Base-by-base conservation (phyloP, 805 yeast genomes). In the Pichia exigua region DNA sequence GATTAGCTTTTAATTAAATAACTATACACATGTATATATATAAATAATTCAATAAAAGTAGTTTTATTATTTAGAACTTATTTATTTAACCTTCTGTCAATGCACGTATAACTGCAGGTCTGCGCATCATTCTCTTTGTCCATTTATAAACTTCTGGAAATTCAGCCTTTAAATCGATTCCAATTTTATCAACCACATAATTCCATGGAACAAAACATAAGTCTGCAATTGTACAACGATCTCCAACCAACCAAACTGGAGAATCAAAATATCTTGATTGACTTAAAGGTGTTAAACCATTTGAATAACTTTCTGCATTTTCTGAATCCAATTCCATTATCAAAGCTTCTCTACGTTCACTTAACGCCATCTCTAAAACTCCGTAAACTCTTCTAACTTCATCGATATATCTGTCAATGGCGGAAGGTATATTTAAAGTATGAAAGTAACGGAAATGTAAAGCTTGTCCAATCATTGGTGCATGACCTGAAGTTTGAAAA, bases 391-490 rank as follows among this genome's bases (percentile, higher is more conserved):
- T 74, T 61, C 96, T 76, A 24, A 91, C 97, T 70, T 91, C 98
- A 61, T 87, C 95, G 1, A 87, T 83, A 65, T 90, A 91, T 63
- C 97, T 74, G 60, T 88, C 96, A 21, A 91, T 87, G 0, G 97
- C 97, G 53, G 89, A 79, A 20, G 92, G 89, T 2, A 91, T 89
- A 49, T 83, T 83, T 54, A 84, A 84, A 8, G 91, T 79, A 65
- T 91, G 97, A 74, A 91, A 89, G 66, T 87, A 89, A 62, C 91
- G 77, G 72, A 91, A 92, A 71, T 92, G 97, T 59, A 92, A 75
- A 10, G 97, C 97, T 69, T 91, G 97, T 20, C 97, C 97, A 60
- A 91, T 87, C 96, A 91, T 91, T n/a, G 97, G 97, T 0, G 97
- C 96, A 65, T 90, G 97, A 8, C 98, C 97, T 5, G 95, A 85